These are phyloP conservation scores for Cryptosporidium viatorum DNA, from an alignment of 169 alveolate genomes.

Conservation along the genomic window DNA sequence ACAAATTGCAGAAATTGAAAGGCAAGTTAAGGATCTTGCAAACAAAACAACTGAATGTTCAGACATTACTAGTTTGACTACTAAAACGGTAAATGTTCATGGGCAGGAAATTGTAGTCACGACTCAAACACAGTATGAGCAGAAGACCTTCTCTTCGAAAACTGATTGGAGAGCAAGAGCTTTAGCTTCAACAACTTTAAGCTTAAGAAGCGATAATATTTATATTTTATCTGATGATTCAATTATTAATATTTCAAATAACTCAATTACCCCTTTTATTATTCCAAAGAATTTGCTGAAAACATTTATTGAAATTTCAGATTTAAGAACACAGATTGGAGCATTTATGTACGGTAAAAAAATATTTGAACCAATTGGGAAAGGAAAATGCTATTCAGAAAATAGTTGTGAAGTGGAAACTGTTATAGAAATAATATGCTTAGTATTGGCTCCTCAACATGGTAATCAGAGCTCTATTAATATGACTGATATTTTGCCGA, in stretches of 20 bases:
- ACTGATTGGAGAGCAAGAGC: slow-evolving; percentile 99
- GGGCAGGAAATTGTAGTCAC: slow-evolving; percentile 97
- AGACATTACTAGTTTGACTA: slow-evolving; percentile 89
- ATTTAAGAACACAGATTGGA: slow-evolving; percentile 97
- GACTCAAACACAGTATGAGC: slow-evolving; percentile 98
- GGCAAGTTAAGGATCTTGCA: slow-evolving; percentile 85
- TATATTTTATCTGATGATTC: slow-evolving; percentile 92
- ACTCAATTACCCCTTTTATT: slow-evolving; percentile 92
- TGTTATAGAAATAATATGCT: slow-evolving; percentile 93
- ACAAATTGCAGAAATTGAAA: slow-evolving; percentile 95
- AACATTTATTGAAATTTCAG: slow-evolving; percentile 96
- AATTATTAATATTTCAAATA: slow-evolving; percentile 77
- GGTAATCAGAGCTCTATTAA: slow-evolving; percentile 95
- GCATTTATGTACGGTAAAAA: slow-evolving; percentile 96
- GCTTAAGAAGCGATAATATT: slow-evolving; percentile 96
- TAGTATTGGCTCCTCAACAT: slow-evolving; percentile 97
- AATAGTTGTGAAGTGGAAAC: slow-evolving; percentile 61
- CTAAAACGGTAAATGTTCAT: slow-evolving; percentile 96
- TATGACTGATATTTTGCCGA: slow-evolving; percentile 93
- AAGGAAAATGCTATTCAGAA: background rate
- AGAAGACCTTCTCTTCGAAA: slow-evolving; percentile 94
- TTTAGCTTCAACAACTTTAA: slow-evolving; percentile 96
- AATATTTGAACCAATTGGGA: background rate
- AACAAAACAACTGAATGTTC: slow-evolving; percentile 80
- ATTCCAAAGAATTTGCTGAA: slow-evolving; percentile 97